phyloP scores from a whole-genome alignment of 2,329 filamentous ascomycete species.

The Diaporthe ampelina region DNA sequence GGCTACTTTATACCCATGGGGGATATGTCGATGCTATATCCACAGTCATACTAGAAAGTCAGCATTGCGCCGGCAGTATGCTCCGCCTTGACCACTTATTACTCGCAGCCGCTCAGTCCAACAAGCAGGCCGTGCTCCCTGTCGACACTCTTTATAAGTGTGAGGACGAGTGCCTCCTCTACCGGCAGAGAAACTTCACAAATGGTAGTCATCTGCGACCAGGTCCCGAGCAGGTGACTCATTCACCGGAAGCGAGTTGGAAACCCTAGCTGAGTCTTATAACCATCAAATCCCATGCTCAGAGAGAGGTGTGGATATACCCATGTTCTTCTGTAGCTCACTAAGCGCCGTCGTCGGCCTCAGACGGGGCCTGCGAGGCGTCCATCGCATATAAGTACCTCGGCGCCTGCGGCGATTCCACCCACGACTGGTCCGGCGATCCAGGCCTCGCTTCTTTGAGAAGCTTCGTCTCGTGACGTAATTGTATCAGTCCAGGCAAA shows the following conservation, averaged over 20 bases:
- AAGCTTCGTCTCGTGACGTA: not conserved
- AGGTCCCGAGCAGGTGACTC: not conserved
- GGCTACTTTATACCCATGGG: not conserved
- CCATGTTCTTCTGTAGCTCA: too few relatives aligned
- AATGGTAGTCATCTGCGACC: not conserved
- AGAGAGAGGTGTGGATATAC: too few relatives aligned
- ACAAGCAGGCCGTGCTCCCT: not conserved
- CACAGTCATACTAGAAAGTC: not conserved
- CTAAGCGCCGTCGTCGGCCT: too few relatives aligned
- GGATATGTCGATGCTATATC: not conserved
- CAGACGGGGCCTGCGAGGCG: not conserved
- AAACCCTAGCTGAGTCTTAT: too few relatives aligned
- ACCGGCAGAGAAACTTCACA: not conserved
- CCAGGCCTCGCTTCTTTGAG: slow-evolving; percentile 27
- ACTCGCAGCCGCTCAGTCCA: not conserved
- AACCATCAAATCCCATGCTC: too few relatives aligned
- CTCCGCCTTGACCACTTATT: not conserved
- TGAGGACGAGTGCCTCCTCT: not conserved
- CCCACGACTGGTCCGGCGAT: slow-evolving; percentile 26
- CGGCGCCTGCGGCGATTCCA: not conserved
- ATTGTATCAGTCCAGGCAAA: not conserved
- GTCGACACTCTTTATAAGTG: not conserved
- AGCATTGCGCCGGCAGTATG: not conserved
- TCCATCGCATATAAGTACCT: not conserved
- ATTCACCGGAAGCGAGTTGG: not conserved